Conservation (phyloP, 2,329 filamentous ascomycete genomes). For the Talaromyces albobiverticillius region DNA sequence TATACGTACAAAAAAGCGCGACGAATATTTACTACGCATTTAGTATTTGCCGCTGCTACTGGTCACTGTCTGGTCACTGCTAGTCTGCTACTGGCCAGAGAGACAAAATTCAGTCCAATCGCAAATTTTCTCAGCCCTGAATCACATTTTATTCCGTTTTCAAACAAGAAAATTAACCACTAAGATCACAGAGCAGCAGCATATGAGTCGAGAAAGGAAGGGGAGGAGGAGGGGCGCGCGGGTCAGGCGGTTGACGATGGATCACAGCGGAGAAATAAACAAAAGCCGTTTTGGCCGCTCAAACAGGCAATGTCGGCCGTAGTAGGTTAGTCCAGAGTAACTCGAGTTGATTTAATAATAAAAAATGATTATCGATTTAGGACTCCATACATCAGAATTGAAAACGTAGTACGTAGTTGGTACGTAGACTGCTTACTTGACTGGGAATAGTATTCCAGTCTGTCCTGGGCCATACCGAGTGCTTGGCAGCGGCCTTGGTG, state of each 20-base stretch:
- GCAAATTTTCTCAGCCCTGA: background rate
- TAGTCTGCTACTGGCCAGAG: background rate
- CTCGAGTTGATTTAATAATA: too few relatives aligned
- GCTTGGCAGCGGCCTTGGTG: too few relatives aligned
- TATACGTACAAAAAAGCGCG: too few relatives aligned
- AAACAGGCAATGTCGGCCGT: background rate
- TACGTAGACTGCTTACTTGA: background rate
- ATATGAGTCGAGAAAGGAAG: background rate
- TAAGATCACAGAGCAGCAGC: too few relatives aligned
- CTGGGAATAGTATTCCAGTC: background rate
- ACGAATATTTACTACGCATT: too few relatives aligned
- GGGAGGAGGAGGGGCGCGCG: background rate
- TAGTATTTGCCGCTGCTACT: too few relatives aligned
- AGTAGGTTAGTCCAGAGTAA: too few relatives aligned
- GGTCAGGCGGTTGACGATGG: constrained; percentile 8
- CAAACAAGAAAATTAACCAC: too few relatives aligned
- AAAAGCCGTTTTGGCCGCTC: background rate
- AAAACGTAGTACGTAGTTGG: background rate
- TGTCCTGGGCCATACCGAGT: background rate
- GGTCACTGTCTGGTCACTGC: too few relatives aligned
- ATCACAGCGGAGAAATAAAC: background rate
- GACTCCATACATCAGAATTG: too few relatives aligned
- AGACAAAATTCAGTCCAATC: background rate
- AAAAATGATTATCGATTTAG: too few relatives aligned
- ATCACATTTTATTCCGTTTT: background rate